phyloP scores from a whole-genome alignment of 495 filamentous ascomycete species.

The Podospora sp. region DNA sequence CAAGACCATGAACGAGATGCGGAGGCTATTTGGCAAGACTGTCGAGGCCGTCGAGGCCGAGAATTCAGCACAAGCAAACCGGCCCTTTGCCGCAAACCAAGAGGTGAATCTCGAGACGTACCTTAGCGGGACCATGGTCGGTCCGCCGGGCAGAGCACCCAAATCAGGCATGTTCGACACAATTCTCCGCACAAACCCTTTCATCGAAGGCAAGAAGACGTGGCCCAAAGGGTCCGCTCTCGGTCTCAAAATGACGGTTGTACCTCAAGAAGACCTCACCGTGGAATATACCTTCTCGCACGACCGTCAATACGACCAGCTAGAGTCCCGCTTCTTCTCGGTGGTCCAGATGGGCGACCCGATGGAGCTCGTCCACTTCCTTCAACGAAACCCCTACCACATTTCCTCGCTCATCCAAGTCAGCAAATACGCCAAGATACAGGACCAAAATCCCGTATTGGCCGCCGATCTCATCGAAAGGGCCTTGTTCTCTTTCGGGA shows the following conservation, averaged over 20 bases:
- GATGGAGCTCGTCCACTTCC: slow-evolving; percentile 55
- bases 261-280: slow-evolving; percentile 50
- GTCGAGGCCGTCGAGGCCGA: slow-evolving; percentile 64
- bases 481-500: slow-evolving; percentile 89
- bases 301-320: slow-evolving; percentile 69
- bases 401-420: slow-evolving; percentile 91
- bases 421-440: slow-evolving; percentile 79
- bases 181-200: slow-evolving; percentile 72
- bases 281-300: slow-evolving; percentile 74
- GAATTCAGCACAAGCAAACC: slow-evolving; percentile 50
- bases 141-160: slow-evolving; percentile 33
- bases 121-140: slow-evolving; percentile 60
- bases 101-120: slow-evolving; percentile 70
- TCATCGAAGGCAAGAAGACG: slow-evolving; percentile 86
- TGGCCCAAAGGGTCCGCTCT: slow-evolving; percentile 83
- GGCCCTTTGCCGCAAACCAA: slow-evolving; percentile 53
- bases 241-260: slow-evolving; percentile 81
- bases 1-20: slow-evolving; percentile 92
- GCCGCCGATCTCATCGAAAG: slow-evolving; percentile 88
- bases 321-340: slow-evolving; percentile 74
- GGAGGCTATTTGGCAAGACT: slow-evolving; percentile 83
- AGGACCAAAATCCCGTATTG: slow-evolving; percentile 81
- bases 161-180: slow-evolving; percentile 58
- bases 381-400: slow-evolving; percentile 68
- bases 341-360: slow-evolving; percentile 84